Evolutionary conservation across 2,329 filamentous ascomycete genomes (phyloP).

Genomic region (Fusarium succisae): DNA sequence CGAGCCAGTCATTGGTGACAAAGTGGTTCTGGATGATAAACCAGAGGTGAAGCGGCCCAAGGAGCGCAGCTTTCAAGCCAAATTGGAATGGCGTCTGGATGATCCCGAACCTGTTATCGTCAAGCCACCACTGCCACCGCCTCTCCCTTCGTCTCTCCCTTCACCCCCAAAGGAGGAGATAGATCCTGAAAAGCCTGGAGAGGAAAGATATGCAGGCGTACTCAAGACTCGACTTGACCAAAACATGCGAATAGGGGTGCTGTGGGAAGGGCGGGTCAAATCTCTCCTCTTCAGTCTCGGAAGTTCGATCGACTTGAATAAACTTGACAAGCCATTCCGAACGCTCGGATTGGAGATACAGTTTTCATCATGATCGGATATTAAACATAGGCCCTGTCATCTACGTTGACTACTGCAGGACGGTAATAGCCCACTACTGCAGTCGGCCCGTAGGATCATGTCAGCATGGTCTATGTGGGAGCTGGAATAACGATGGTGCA

Average conservation of each 20-base stretch:
- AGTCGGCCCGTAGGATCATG: slow-evolving; percentile 14
- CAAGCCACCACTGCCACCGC: background rate
- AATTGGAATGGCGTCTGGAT: slow-evolving; percentile 61
- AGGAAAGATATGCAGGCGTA: slow-evolving; percentile 81
- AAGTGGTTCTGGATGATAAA: slow-evolving; percentile 39
- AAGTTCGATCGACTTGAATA: slow-evolving; percentile 82
- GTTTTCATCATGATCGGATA: slow-evolving; percentile 74
- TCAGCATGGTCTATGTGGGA: slow-evolving; percentile 11
- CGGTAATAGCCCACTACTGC: background rate
- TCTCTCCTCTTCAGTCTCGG: slow-evolving; percentile 92
- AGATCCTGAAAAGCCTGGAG: slow-evolving; percentile 47
- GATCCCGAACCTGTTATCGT: slow-evolving; percentile 46
- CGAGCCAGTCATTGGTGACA: slow-evolving; percentile 35
- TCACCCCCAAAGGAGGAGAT: slow-evolving; percentile 13
- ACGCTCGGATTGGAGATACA: slow-evolving; percentile 82
- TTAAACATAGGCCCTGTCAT: background rate
- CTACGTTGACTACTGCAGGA: background rate
- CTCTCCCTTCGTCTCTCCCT: slow-evolving; percentile 1
- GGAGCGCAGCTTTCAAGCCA: slow-evolving; percentile 62
- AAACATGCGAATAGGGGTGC: slow-evolving; percentile 81
- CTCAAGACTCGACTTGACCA: slow-evolving; percentile 92
- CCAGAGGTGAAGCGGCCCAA: slow-evolving; percentile 22
- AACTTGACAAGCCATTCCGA: slow-evolving; percentile 79
- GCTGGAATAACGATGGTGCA: slow-evolving; percentile 3
- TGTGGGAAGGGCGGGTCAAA: slow-evolving; percentile 95